A percentile compares a stretch with the other conserved stretches of the same genome.
Evolutionary conservation across 495 filamentous ascomycete species (phyloP).

Genomic region (Podospora didyma): DNA sequence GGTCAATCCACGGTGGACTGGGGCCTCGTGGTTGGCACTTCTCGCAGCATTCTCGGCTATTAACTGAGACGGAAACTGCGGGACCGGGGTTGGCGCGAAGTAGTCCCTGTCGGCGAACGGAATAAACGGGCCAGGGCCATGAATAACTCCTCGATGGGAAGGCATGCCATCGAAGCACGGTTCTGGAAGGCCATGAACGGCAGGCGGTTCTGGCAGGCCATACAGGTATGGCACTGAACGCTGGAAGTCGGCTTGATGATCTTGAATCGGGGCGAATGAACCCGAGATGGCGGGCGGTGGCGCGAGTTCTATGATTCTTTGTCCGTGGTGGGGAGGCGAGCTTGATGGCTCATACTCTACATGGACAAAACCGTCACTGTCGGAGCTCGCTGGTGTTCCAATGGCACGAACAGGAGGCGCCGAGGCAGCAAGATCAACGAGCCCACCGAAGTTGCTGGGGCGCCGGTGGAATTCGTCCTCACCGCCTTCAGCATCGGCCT

Average conservation of each 20-base stretch:
- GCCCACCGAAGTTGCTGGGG: slow-evolving; percentile 6
- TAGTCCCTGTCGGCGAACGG: slow-evolving; percentile 22
- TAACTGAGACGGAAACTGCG: slow-evolving; percentile 23
- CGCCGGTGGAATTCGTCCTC: slow-evolving; percentile 7
- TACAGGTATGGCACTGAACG: slow-evolving; percentile 12
- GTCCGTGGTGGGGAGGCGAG: slow-evolving; percentile 2
- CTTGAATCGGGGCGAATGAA: slow-evolving; percentile 8
- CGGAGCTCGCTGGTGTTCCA: slow-evolving; percentile 16
- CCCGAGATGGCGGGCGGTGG: slow-evolving; percentile 1
- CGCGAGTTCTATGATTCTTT: slow-evolving; percentile 2
- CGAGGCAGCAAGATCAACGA: not conserved
- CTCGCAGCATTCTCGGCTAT: slow-evolving; percentile 7
- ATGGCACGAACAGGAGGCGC: not conserved
- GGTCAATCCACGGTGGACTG: slow-evolving; percentile 9
- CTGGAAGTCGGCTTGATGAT: slow-evolving; percentile 14
- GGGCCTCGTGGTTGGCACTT: slow-evolving; percentile 4
- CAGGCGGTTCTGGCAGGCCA: slow-evolving; percentile 1
- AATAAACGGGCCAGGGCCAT: slow-evolving; percentile 7
- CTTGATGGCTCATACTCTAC: slow-evolving; percentile 10
- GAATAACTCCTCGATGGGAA: slow-evolving; percentile 10
- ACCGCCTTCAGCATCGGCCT: slow-evolving; percentile 8
- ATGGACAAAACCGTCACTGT: slow-evolving; percentile 15
- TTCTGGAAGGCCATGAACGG: slow-evolving; percentile 2
- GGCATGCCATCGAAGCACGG: slow-evolving; percentile 3
- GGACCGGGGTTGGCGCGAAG: slow-evolving; percentile 12